These are phyloP conservation scores for Fistulinella staudtii DNA, from an alignment of 1,284 basidiomycete species.

Conservation along the genomic window DNA sequence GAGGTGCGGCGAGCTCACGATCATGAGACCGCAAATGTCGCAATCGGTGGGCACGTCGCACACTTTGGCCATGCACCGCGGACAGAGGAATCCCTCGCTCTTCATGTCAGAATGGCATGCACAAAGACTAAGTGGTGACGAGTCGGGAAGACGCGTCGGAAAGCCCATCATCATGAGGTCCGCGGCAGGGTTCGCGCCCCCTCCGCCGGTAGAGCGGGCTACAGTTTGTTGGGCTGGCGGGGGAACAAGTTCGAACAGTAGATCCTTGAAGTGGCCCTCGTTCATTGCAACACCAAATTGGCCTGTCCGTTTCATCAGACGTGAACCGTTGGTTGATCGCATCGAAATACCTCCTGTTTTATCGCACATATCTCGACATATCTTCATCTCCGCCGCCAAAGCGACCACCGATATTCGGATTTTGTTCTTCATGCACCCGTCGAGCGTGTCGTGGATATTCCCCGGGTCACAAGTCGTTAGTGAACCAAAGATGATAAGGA, in stretches of 20 bases:
- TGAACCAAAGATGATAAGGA: slow-evolving; percentile 90
- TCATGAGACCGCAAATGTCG: slow-evolving; percentile 94
- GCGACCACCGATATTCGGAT: slow-evolving; percentile 93
- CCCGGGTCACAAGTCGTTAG: slow-evolving; percentile 96
- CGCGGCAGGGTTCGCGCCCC: slow-evolving; percentile 59
- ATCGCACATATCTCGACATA: slow-evolving; percentile 87
- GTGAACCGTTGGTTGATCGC: background rate
- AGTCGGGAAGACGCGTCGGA: slow-evolving; percentile 83
- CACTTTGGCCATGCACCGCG: slow-evolving; percentile 86
- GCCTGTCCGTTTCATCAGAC: slow-evolving; percentile 44
- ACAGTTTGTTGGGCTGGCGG: slow-evolving; percentile 82
- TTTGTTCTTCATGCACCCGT: slow-evolving; percentile 74
- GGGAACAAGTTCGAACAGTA: slow-evolving; percentile 93
- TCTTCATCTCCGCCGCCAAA: slow-evolving; percentile 95
- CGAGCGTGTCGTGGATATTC: slow-evolving; percentile 91
- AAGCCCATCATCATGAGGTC: slow-evolving; percentile 99
- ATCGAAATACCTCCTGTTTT: slow-evolving; percentile 74
- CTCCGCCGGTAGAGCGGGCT: slow-evolving; percentile 46
- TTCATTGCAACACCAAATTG: slow-evolving; percentile 94
- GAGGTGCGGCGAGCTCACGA: slow-evolving; percentile 95
- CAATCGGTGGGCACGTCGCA: slow-evolving; percentile 99
- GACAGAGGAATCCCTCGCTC: slow-evolving; percentile 91
- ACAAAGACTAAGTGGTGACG: slow-evolving; percentile 81
- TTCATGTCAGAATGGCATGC: slow-evolving; percentile 91
- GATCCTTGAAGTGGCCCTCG: slow-evolving; percentile 94